phyloP scores from a whole-genome alignment of 768 basidiomycete genomes.

The Krasilnikovozyma curviuscula region DNA sequence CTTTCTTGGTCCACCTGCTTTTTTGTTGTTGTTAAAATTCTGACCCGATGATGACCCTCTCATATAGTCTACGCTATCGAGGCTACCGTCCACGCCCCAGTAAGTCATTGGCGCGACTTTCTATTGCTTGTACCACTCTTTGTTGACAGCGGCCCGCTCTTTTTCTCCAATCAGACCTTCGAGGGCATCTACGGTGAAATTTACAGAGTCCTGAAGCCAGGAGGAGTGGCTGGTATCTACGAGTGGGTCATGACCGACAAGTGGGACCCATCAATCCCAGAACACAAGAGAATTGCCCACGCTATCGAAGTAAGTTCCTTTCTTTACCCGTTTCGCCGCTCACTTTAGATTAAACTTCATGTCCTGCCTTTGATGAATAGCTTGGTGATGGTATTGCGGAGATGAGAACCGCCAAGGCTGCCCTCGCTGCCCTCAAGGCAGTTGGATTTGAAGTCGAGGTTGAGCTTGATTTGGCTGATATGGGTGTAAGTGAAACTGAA shows the following conservation, averaged over 20 bases:
- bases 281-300: slow-evolving; percentile 80
- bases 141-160: no score
- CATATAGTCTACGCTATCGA: slow-evolving; percentile 82
- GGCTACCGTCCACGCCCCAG: slow-evolving; percentile 90
- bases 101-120: no score
- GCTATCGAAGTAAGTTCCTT: slow-evolving; percentile 40
- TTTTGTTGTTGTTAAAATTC: background rate
- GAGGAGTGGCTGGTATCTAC: slow-evolving; percentile 82
- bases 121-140: no score
- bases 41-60: background rate
- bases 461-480: slow-evolving; percentile 88
- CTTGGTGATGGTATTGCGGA: slow-evolving; percentile 92
- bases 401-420: slow-evolving; percentile 58
- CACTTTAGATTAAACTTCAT: background rate
- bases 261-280: slow-evolving; percentile 57
- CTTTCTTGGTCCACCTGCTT: background rate
- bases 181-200: slow-evolving; percentile 92
- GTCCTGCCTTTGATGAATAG: background rate
- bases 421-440: slow-evolving; percentile 53
- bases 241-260: slow-evolving; percentile 97
- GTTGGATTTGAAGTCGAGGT: slow-evolving; percentile 78
- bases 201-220: slow-evolving; percentile 81
- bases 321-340: background rate
- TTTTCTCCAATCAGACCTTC: no score
- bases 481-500: no score